Base-by-base conservation (phyloP, 2,329 filamentous ascomycete species). In the Phialophora tarda region DNA sequence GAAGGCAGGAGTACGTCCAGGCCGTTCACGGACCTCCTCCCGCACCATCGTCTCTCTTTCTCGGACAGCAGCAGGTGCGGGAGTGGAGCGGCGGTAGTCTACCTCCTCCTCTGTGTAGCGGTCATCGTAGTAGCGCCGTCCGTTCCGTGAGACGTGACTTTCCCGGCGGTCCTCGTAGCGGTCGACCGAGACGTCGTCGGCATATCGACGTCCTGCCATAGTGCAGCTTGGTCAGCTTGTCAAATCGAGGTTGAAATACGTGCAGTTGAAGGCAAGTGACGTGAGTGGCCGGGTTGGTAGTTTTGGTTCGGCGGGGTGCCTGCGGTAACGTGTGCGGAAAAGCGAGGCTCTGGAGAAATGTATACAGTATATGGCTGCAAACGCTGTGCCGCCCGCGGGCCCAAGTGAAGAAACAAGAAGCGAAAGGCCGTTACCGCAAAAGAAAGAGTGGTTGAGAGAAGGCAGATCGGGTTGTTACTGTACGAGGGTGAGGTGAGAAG, bases 71-170 rank as follows among this genome's bases (percentile, higher is more conserved):
- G 78, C 77, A n/a, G 77, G 73, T 32, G 76, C 75, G 73, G 73
- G 85, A 76, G 75, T 83, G 62, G 69, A 79, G 72, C 72, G 83
- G 75, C 69, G 82, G 74, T 62, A 68, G 73, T 75, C 57, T 63
- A 83, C 77, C 70, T 85, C 83, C 51, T 83, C 67, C 64, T 85
- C 83, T 53, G 83, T 75, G 58, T 84, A 82, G 32, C 83, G 81
- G 69, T 83, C 83, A 71, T 81, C 80, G 59, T 78, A 77, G 41
- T 76, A 75, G 61, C 74, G 72, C n/a, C 78, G 76, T 64, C 76
- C 73, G 34, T 76, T 74, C 55, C 77, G 72, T 62, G 77, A 76
- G 68, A 82, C 82, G 69, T 83, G 81, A 24, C 57, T 59, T 77
- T 69, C 67, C 72, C 83, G 79, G 62, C 80, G 79, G 72, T 83